Base-by-base conservation (phyloP, 495 filamentous ascomycete genomes). In the Friedmanniomyces endolithicus region DNA sequence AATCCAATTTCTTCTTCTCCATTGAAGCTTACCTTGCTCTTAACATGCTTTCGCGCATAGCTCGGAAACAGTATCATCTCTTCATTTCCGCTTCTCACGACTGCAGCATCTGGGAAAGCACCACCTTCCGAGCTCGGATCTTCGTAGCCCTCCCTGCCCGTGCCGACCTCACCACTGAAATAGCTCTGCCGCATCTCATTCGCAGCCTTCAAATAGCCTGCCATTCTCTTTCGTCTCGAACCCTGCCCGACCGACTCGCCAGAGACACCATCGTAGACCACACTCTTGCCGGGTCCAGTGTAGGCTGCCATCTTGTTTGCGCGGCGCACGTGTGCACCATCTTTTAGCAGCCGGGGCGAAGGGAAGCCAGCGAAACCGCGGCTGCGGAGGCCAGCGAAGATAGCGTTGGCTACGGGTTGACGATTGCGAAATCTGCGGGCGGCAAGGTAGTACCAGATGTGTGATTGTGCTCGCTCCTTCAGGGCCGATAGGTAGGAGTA, bases 31-130 rank as follows among this genome's bases (percentile, higher is more conserved):
- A 54, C 61, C 62, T 62, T 63, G 44, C 52, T 64, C 61, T 75
- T 80, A n/a, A 75, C 64, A 67, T 94, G 77, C 62, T 75, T 76
- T 66, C 86, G 74, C 41, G 86, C 85, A 71, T 97, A 94, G 62
- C 87, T 90, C 8, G 92, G 92, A 64, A 96, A 99, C 14, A 97
- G 63, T 11, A 97, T 77, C 81, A 99, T 86, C 72, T 96, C 87
- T 69, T 95, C 90, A 58, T 86, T 80, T 20, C 86, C 89, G 37
- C 79, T 84, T 8, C 81, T 75, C 20, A 84, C 80, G 49, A 95
- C 84, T 12, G 83, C 78, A 17, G 88, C 84, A 59, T 94, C 83
- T 0, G 88, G 87, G 61, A 89, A 95, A 4, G 84, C 75, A 1
- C 82, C 85, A 0, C 85, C 84, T 16, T 45, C 57, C 6, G 55